Evolutionary conservation across 202 grass and related monocot species (phyloP).

Genomic region (Carex arenaria): DNA sequence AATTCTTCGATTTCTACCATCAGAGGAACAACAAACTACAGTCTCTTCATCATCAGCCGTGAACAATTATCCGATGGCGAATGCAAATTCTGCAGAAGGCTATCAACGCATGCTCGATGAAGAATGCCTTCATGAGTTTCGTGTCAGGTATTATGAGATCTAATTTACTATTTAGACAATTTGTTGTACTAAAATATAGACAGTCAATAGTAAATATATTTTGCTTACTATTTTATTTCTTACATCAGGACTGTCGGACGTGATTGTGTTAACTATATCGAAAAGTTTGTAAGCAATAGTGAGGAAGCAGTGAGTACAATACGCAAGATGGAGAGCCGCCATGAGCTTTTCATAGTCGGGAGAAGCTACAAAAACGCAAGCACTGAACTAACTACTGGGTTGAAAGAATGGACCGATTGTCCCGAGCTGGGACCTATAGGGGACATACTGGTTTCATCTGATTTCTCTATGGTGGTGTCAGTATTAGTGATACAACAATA

Average conservation of each 20-base stretch:
- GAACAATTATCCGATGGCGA: slow-evolving; percentile 29
- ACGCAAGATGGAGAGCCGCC: slow-evolving; percentile 40
- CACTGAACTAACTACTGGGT: slow-evolving; percentile 42
- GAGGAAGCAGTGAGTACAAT: slow-evolving; percentile 62
- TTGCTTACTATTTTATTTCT: background rate
- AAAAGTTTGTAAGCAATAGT: slow-evolving; percentile 49
- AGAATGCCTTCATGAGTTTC: slow-evolving; percentile 71
- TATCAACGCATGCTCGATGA: slow-evolving; percentile 52
- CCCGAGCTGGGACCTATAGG: slow-evolving; percentile 82
- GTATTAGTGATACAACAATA: slow-evolving; percentile 81
- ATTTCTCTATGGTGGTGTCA: slow-evolving; percentile 57
- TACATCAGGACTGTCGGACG: slow-evolving; percentile 18
- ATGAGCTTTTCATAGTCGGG: slow-evolving; percentile 72
- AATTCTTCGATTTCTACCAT: slow-evolving; percentile 51
- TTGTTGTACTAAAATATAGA: background rate
- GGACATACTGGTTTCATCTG: slow-evolving; percentile 77
- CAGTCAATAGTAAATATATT: background rate
- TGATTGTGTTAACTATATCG: slow-evolving; percentile 31
- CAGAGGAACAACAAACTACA: slow-evolving; percentile 2
- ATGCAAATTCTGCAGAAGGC: slow-evolving; percentile 27
- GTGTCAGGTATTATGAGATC: slow-evolving; percentile 16
- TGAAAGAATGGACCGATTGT: slow-evolving; percentile 71
- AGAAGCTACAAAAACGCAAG: slow-evolving; percentile 38
- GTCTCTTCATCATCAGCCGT: background rate
- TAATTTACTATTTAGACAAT: background rate